Evolutionary conservation across 495 filamentous ascomycete species (phyloP).

Genomic region (Tirmania nivea): DNA sequence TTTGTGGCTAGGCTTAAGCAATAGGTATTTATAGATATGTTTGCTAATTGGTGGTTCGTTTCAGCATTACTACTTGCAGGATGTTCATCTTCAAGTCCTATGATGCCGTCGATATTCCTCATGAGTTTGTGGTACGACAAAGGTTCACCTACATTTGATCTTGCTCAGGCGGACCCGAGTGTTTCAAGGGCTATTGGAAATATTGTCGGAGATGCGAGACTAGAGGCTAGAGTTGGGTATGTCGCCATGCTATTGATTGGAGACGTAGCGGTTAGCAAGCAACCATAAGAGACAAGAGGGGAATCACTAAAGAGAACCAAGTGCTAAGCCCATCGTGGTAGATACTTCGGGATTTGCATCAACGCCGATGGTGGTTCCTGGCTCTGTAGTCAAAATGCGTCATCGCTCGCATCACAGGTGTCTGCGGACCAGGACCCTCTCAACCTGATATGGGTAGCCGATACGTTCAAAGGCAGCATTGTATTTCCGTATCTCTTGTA

Average conservation of each 20-base stretch:
- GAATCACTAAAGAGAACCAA: conserved; percentile 9
- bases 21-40: neutral
- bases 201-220: conserved; percentile 42
- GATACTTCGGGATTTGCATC: conserved; percentile 46
- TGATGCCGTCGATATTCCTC: conserved; percentile 61
- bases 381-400: conserved; percentile 60
- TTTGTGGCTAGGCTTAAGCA: neutral
- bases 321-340: conserved; percentile 9
- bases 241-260: conserved; percentile 22
- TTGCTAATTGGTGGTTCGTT: conserved; percentile 1
- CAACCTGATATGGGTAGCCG: conserved; percentile 60
- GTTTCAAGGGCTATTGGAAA: conserved; percentile 39
- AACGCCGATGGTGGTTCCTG: conserved; percentile 48
- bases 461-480: conserved; percentile 61
- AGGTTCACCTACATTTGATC: conserved; percentile 11
- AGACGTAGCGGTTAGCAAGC: neutral
- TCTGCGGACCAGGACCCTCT: conserved; percentile 51
- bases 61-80: conserved; percentile 57
- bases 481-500: conserved; percentile 61
- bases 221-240: conserved; percentile 51
- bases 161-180: conserved; percentile 16
- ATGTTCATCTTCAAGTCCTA: conserved; percentile 53
- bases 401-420: conserved; percentile 45
- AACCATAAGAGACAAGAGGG: conserved; percentile 5
- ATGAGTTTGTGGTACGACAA: conserved; percentile 26